A percentile compares a stretch with the other conserved stretches of the same genome.
These are phyloP conservation scores for Carex littledalei DNA, from an alignment of 176 grass and related monocot species.

Conservation along the genomic window DNA sequence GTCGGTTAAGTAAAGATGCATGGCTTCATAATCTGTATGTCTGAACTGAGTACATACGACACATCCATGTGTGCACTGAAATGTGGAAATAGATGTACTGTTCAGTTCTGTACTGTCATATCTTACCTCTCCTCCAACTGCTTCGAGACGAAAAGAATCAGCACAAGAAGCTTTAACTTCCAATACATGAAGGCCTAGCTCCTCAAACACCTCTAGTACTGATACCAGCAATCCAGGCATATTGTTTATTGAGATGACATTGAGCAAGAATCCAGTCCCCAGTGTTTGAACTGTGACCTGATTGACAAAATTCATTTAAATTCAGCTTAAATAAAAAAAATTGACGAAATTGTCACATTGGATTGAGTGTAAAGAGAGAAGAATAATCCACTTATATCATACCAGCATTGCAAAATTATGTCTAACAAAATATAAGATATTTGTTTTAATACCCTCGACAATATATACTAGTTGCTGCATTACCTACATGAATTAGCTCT, in stretches of 20 bases:
- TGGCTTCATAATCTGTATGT: neutral
- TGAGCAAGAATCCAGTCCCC: conserved; percentile 51
- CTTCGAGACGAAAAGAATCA: conserved; percentile 45
- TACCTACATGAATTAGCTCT: neutral
- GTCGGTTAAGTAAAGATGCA: neutral
- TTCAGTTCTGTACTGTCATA: neutral
- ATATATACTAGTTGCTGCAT: neutral
- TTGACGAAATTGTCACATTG: neutral
- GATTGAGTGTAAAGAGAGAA: neutral
- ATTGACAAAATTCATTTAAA: conserved; percentile 4
- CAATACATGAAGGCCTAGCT: conserved; percentile 44
- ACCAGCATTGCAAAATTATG: neutral
- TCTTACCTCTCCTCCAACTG: conserved; percentile 43
- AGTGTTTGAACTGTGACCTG: conserved; percentile 50
- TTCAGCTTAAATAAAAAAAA: neutral
- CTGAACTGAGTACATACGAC: neutral
- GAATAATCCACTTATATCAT: neutral
- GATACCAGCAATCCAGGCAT: conserved; percentile 41
- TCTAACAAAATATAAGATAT: neutral
- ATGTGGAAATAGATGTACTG: neutral
- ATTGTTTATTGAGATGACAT: conserved; percentile 48
- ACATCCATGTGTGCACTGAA: conserved; percentile 1
- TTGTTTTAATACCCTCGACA: neutral
- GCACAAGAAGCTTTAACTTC: conserved; percentile 55
- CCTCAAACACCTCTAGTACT: conserved; percentile 58